Conservation (phyloP, 108 stramenopile genomes). For the Aureococcus anophagefferens region DNA sequence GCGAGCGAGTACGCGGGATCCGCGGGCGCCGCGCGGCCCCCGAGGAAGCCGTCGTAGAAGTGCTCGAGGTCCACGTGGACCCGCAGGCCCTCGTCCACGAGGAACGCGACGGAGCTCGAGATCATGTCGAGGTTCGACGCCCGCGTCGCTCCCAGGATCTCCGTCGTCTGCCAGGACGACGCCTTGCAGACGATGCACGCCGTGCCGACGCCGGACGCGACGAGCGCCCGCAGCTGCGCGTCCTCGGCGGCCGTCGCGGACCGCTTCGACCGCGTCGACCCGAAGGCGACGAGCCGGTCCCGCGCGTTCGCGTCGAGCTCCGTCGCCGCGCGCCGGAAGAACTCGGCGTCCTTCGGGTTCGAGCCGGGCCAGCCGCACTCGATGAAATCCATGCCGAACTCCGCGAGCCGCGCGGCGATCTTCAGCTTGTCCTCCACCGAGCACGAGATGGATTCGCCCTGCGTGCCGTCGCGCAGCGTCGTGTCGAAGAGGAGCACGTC, state of each 20-base stretch:
- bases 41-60: constrained; percentile 72
- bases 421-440: constrained; percentile 81
- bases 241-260: constrained; percentile 52
- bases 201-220: constrained; percentile 61
- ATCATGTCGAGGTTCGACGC: constrained; percentile 83
- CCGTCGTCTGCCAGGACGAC: constrained; percentile 78
- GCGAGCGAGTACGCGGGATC: constrained; percentile 58
- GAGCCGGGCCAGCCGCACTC: constrained; percentile 88
- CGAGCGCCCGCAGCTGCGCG: constrained; percentile 41
- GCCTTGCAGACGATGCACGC: constrained; percentile 83
- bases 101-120: constrained; percentile 63
- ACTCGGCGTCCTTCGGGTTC: constrained; percentile 84
- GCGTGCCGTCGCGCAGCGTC: constrained; percentile 77
- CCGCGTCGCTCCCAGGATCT: constrained; percentile 71
- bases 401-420: constrained; percentile 53
- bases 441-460: constrained; percentile 76
- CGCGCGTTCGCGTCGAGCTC: constrained; percentile 41
- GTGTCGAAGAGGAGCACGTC: constrained; percentile 66
- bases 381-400: constrained; percentile 70
- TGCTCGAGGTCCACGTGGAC: constrained; percentile 85
- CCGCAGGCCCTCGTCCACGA: constrained; percentile 37
- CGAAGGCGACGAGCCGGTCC: constrained; percentile 73
- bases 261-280: constrained; percentile 67
- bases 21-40: constrained; percentile 14
- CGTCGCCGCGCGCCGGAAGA: constrained; percentile 55